Evolutionary conservation across 1,284 basidiomycete species (phyloP), one percentile per base, ranked within the genome.

Genomic region (Leccinum glutinopallens): DNA sequence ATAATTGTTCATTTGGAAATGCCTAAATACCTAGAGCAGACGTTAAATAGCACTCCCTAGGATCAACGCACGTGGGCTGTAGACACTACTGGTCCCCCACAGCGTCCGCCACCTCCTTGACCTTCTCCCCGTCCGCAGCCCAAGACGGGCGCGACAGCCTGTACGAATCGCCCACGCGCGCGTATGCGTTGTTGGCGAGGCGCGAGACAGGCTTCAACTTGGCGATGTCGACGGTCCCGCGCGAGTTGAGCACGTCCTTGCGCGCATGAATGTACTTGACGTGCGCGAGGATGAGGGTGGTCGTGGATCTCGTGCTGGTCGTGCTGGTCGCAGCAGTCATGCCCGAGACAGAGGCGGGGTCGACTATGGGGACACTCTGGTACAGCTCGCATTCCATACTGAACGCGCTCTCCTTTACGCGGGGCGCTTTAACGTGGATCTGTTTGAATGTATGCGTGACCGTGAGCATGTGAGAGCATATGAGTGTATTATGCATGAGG

Each of bases 361-460:
- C 75, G 69, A 76, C 70, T 70, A 86, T 78, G 71, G 85, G 79
- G 69, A 80, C 67, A 66, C 78, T 71, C 71, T 84, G 80, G 43
- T 78, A 76, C 17, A 85, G 74, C 77, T 84, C 83, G 75, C 87
- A 90, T 76, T 91, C 90, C 85, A 91, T 86, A 55, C 83, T 83
- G 73, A 91, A 88, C 0, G 86, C 87, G 59, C 87, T 85, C 73
- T 92, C 90, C 66, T 83, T 87, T 19, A 91, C 88, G 33, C 89
- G 79, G 10, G 89, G 81, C 7, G 88, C 81, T 71, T 85, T 84
- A 58, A 90, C 83, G 51, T 81, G 77, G 22, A 79, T 75, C 83
- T 85, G 56, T 13, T 13, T 17, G 41, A n/a, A n/a, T 43, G 17
- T 43, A 43, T 43, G 9, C 41, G 17, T n/a, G 41, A 43, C 41